These are phyloP conservation scores for Begonia masoniana DNA, from an alignment of 306 rosid genomes.

Conservation along the genomic window DNA sequence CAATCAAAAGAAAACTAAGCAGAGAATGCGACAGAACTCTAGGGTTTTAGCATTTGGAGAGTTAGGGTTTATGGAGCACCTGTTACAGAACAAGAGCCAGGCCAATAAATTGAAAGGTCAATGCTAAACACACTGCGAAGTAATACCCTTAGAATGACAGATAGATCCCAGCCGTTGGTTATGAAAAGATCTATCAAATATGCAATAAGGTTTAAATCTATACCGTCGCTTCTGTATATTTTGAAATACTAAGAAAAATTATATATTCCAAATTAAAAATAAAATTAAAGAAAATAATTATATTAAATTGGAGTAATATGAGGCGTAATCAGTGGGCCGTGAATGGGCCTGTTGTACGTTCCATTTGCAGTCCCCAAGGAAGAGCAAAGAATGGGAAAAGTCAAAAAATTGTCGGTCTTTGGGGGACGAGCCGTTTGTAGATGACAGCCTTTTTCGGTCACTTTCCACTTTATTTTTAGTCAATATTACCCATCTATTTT, in stretches of 20 bases:
- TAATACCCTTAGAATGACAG: neutral
- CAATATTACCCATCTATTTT: too few relatives aligned
- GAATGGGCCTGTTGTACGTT: constrained; percentile 8
- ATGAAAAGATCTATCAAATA: neutral
- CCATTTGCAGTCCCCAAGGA: neutral
- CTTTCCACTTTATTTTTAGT: too few relatives aligned
- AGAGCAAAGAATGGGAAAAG: neutral
- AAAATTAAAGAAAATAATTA: too few relatives aligned
- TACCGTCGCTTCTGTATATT: too few relatives aligned
- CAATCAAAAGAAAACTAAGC: neutral
- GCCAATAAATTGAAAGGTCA: too few relatives aligned
- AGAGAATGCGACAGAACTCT: neutral
- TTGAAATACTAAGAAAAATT: too few relatives aligned
- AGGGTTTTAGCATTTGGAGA: constrained; percentile 14
- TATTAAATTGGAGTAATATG: too few relatives aligned
- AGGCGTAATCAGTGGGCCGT: constrained; percentile 16
- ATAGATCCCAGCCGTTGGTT: neutral
- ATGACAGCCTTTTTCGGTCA: too few relatives aligned
- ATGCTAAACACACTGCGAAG: neutral
- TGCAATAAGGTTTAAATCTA: too few relatives aligned
- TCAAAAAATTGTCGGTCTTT: constrained; percentile 1
- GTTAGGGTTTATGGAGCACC: constrained; percentile 16
- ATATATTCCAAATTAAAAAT: too few relatives aligned
- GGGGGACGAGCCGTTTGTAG: constrained; percentile 1
- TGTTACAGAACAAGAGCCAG: too few relatives aligned